These are phyloP conservation scores for Parmelia sp. DNA, from an alignment of 495 filamentous ascomycete species.

Conservation along the genomic window DNA sequence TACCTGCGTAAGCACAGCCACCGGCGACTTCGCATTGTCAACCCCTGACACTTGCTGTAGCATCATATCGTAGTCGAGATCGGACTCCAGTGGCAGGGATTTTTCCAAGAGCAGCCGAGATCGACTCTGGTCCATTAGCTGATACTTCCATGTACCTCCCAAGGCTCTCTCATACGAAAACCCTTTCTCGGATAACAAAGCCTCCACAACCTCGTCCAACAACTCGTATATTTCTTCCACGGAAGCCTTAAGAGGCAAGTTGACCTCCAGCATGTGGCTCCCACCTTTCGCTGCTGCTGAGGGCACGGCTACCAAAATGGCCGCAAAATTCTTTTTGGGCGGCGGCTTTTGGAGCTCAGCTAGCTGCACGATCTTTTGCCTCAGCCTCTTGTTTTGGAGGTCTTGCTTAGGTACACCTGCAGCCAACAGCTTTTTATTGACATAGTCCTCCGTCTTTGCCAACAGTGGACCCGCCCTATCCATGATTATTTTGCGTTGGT, in stretches of 20 bases:
- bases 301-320: neutral
- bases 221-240: neutral
- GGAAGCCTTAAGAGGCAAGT: neutral
- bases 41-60: neutral
- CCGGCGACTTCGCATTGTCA: neutral
- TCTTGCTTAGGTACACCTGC: neutral
- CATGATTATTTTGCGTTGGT: neutral
- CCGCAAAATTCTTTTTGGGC: neutral
- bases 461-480: neutral
- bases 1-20: constrained; percentile 9
- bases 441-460: neutral
- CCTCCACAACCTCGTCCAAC: neutral
- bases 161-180: neutral
- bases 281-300: neutral
- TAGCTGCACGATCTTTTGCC: constrained; percentile 9
- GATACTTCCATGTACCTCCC: constrained; percentile 16
- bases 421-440: neutral
- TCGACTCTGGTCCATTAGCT: neutral
- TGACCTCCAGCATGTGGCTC: neutral
- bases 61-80: constrained; percentile 1
- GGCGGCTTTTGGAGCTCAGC: constrained; percentile 2
- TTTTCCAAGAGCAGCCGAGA: neutral
- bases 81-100: neutral
- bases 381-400: neutral
- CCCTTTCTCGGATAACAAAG: neutral